Percentiles rank a stretch among this genome's conserved stretches.
Conservation (phyloP, 2,329 filamentous ascomycete genomes). For the Beauveria brongniartii region DNA sequence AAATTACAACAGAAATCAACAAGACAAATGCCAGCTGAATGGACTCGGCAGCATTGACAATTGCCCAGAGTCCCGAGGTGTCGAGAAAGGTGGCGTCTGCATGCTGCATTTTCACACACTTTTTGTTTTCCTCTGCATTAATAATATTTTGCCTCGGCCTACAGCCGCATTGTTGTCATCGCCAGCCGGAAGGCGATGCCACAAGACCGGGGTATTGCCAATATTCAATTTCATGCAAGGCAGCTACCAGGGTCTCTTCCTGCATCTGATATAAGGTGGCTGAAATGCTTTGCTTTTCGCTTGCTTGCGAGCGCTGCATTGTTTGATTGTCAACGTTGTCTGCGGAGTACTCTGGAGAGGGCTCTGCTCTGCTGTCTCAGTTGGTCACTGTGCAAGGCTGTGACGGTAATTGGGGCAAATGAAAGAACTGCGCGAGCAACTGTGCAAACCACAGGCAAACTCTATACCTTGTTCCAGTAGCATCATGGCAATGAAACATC, state of each 20-base stretch:
- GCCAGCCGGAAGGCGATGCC: not conserved
- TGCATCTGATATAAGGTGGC: not conserved
- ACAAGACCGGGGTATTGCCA: not conserved
- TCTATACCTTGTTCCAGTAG: not conserved
- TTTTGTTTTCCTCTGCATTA: too few species aligned
- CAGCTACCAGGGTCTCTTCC: slow-evolving; percentile 4
- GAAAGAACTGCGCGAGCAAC: not conserved
- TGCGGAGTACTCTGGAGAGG: not conserved
- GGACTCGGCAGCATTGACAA: not conserved
- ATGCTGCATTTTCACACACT: too few species aligned
- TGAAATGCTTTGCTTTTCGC: not conserved
- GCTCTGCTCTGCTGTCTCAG: not conserved
- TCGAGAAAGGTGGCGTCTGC: too few species aligned
- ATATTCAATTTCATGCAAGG: not conserved
- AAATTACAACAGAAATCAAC: not conserved
- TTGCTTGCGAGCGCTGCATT: not conserved
- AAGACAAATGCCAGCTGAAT: not conserved
- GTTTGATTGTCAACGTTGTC: not conserved
- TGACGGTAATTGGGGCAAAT: not conserved
- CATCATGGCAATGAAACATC: not conserved
- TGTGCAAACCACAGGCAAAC: too few species aligned
- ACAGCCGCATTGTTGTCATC: not conserved
- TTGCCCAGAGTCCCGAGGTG: too few species aligned
- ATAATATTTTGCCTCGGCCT: not conserved
- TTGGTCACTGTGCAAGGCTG: not conserved